phyloP scores from a whole-genome alignment of 108 stramenopile species.

The Nannochloropsis oceanica region DNA sequence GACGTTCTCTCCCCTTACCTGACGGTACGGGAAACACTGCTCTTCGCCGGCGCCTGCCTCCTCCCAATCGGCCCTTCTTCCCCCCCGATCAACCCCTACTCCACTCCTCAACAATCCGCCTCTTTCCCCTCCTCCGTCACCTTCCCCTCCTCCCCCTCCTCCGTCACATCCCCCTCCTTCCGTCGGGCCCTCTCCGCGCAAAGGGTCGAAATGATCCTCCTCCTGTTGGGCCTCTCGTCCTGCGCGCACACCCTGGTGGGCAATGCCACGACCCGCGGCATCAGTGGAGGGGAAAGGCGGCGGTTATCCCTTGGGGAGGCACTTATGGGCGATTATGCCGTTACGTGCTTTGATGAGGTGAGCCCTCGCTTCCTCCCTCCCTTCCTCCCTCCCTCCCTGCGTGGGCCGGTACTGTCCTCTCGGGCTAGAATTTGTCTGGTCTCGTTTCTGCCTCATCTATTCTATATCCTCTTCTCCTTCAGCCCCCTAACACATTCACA shows the following conservation, averaged over 20 bases:
- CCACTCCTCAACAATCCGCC: neutral
- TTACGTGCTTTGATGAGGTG: neutral
- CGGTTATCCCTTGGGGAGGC: constrained; percentile 45
- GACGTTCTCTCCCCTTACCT: constrained; percentile 26
- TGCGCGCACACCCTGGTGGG: constrained; percentile 39
- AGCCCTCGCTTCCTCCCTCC: neutral
- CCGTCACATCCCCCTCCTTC: neutral
- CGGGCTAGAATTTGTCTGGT: no score
- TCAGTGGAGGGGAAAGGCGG: constrained; percentile 67
- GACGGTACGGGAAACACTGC: constrained; percentile 59
- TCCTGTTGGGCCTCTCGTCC: constrained; percentile 32
- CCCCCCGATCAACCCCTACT: neutral
- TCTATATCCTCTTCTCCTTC: no score
- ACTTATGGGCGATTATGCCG: neutral
- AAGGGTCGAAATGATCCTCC: constrained; percentile 35
- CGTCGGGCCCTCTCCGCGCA: neutral
- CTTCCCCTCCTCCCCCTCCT: neutral
- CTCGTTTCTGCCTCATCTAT: no score
- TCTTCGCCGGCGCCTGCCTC: constrained; percentile 51
- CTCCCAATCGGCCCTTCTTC: neutral
- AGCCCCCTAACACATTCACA: no score
- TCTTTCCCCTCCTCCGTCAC: neutral
- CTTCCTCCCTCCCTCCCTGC: neutral
- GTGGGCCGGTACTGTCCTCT: no score
- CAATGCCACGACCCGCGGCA: constrained; percentile 52